Evolutionary conservation across 768 basidiomycete genomes (phyloP), one percentile per base, ranked within the genome.

Genomic region (Naganishia vishniacii): DNA sequence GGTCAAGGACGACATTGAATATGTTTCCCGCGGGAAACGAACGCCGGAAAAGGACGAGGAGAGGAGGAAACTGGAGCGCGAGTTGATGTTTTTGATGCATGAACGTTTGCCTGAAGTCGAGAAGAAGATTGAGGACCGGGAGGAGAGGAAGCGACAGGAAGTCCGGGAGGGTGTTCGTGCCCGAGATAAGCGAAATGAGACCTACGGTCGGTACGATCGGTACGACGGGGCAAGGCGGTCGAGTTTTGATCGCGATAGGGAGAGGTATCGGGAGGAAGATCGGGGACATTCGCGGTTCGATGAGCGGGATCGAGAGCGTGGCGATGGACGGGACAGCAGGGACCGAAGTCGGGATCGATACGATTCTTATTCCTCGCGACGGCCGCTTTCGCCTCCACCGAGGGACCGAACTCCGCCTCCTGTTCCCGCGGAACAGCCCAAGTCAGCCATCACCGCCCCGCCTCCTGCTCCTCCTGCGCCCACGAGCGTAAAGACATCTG

Each of bases 91-190:
- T 48, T 80, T 99, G 59, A 84, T 89, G 85, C 92, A 98, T 71
- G 91, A 94, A 72, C 83, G 87, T 48, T 81, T 99, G 4, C 95
- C 95, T 0, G 89, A 91, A 61, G 83, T 99, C 7, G 92, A 98
- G 78, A 82, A 86, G 68, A 85, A 84, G 74, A 84, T 95, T 51
- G 84, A 89, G 72, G 85, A 85, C 15, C 78, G 88, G 47, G 89
- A 94, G 49, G 85, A 86, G 65, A 81, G 85, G 68, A 86, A 82
- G 73, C 84, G 87, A 67, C 80, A 84, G 70, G 90, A 95, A 72
- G 86, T 86, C 69, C 80, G 89, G 40, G 86, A 90, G 46, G 87
- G 87, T 82, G 79, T 82, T 0, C 80, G 87, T 61, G 88, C 90
- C 37, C 81, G 94, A 44, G 92, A 98, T 75, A 79, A 84, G 66